Base-by-base conservation (phyloP, 2,329 filamentous ascomycete genomes). In the Fusarium guadeloupense region DNA sequence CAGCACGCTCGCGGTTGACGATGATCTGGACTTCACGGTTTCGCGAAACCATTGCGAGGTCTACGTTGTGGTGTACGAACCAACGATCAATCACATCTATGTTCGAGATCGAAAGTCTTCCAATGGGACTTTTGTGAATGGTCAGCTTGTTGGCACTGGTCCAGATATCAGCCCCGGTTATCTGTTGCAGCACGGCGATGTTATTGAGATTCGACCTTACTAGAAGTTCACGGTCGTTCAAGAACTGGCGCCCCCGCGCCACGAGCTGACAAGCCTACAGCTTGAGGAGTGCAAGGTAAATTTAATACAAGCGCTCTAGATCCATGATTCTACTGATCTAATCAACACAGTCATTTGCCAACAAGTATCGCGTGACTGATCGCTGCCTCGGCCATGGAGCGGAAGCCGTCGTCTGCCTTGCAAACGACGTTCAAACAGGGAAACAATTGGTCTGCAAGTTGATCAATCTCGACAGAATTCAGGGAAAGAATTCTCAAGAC, bases 371-470 rank as follows among this genome's bases (percentile, higher is more conserved):
- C 1, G 47, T 79, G 26, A 73, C 74, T 6, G 58, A 72, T 10
- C 71, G 72, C 12, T 75, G 75, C 35, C 70, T 79, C 9, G 77
- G 77, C 2, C 66, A 72, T 28, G 77, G 77, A 3, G 69, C 73
- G 19, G 75, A 78, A 54, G 77, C 71, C 13, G 59, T 67, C 14
- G 75, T 78, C 12, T 76, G 74, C 41, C 65, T 78, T 7, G 74
- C 77, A 8, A 70, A 81, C 4, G 80, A 90, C 14, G 71, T 76
- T 20, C 72, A 71, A 7, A 84, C 82, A 1, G 78, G 80, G 31
- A 80, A 79, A 50, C 89, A 92, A 66, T 62, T 91, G 17, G 88
- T 88, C 10, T 92, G 89, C 77, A 92, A 92, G 67, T 74, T 91
- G 9, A 77, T 90, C 45, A 77, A 84, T 47, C 67, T 89, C 3